These are phyloP conservation scores for Nidularia sp. DNA, from an alignment of 768 basidiomycete species.

Conservation along the genomic window DNA sequence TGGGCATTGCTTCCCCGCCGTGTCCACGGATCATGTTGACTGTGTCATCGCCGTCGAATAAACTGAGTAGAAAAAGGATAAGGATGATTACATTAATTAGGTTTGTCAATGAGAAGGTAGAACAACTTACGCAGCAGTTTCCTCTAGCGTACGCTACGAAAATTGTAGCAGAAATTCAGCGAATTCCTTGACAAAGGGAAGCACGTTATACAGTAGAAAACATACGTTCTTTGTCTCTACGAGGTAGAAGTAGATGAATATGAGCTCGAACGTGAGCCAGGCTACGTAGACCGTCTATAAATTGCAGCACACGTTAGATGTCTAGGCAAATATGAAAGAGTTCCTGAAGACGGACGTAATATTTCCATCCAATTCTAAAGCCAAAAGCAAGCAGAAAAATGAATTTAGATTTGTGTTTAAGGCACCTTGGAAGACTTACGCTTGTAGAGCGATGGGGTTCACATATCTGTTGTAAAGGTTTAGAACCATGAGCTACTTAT, in stretches of 20 bases:
- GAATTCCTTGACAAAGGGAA: neutral
- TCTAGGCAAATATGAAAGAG: no score
- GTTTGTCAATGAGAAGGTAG: no score
- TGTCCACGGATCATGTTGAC: neutral
- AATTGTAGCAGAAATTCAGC: neutral
- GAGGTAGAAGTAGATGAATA: neutral
- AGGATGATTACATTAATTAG: neutral
- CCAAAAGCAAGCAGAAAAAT: neutral
- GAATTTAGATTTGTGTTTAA: neutral
- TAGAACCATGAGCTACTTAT: neutral
- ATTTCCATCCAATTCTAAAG: neutral
- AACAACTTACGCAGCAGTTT: constrained; percentile 1
- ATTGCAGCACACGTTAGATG: no score
- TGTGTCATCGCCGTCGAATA: constrained; percentile 1
- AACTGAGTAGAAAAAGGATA: neutral
- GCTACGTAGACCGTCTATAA: neutral
- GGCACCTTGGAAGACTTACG: neutral
- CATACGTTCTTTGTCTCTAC: constrained; percentile 1
- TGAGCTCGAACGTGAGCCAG: neutral
- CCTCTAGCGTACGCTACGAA: neutral
- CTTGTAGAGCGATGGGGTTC: constrained; percentile 9
- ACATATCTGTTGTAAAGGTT: constrained; percentile 5
- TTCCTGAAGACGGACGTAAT: neutral
- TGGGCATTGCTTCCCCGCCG: no score
- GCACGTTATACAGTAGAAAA: constrained; percentile 10